Evolutionary conservation across 345 rosid species (phyloP), one percentile per base, ranked within the genome.

Genomic region (Euphorbia pulcherrima): DNA sequence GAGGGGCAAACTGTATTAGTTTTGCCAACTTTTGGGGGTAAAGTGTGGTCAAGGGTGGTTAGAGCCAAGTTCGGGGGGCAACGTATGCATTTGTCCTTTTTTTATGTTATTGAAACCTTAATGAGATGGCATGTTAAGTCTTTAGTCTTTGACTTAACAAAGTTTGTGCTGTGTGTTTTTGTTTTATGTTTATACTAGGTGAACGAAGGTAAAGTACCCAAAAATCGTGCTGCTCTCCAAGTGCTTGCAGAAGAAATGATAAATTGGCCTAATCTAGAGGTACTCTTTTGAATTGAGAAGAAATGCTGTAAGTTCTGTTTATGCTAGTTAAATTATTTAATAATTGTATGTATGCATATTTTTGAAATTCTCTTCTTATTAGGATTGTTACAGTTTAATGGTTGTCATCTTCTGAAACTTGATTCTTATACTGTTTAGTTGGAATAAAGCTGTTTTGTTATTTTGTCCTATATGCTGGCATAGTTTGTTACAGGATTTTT

Each of bases 191-290:
- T 79, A 40, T 55, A 39, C 68, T 71, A 90, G 97, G 96, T 89
- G 46, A 86, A 89, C 77, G 84, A 87, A 68, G 98, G 95, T 39
- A 90, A 90, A 75, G 75, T 89, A 47, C 98, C 97, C 33, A 80
- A 71, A 81, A 74, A 89, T 74, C 88, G 90, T 39, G 67, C 72
- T 5, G 96, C 97, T 44, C 84, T 93, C 54, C 81, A 58, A 64
- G 79, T 89, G 87, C 82, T 93, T 62, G 87, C 94, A 24, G 91
- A 89, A 80, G 97, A 93, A 80, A 85, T 93, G 91, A 44, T 47
- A 27, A 83, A 81, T 50, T 93, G 99, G 99, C 99, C 99, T 61
- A 93, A 93, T 70, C 71, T 90, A 72, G 97, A 90, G 96, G 97
- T 93, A 85, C 41, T 50, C 23, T 58, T 65, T 40, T 47, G 50